These are phyloP conservation scores for Carallia pectinifolia DNA, from an alignment of 345 rosid genomes.

Conservation along the genomic window DNA sequence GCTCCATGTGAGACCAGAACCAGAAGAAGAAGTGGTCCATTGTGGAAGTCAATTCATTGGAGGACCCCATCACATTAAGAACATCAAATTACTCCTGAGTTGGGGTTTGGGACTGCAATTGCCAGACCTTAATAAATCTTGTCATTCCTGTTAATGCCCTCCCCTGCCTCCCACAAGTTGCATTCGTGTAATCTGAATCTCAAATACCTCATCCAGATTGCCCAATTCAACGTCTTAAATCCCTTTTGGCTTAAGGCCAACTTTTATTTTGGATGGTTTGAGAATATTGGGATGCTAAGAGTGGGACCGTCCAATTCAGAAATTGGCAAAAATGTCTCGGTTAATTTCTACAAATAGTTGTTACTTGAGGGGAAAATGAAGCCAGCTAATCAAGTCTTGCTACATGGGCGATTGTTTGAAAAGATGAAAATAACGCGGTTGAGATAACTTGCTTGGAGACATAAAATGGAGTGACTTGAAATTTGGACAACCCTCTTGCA, in stretches of 20 bases:
- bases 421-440: no score
- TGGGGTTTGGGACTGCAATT: no score
- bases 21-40: slow-evolving; percentile 1
- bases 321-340: neutral
- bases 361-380: neutral
- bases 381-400: neutral
- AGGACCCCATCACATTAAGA: slow-evolving; percentile 1
- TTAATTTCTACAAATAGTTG: neutral
- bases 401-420: no score
- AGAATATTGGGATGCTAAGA: neutral
- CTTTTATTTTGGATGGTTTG: neutral
- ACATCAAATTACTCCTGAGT: neutral
- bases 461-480: neutral
- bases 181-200: no score
- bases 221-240: neutral
- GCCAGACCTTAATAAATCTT: no score
- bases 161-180: no score
- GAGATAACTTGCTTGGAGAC: no score
- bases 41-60: neutral
- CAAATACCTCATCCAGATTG: no score
- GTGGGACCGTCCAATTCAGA: neutral
- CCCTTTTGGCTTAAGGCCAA: neutral
- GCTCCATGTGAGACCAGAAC: slow-evolving; percentile 6
- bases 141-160: no score
- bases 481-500: neutral